phyloP scores from a whole-genome alignment of 768 basidiomycete genomes.

The Termitomyces sp. region DNA sequence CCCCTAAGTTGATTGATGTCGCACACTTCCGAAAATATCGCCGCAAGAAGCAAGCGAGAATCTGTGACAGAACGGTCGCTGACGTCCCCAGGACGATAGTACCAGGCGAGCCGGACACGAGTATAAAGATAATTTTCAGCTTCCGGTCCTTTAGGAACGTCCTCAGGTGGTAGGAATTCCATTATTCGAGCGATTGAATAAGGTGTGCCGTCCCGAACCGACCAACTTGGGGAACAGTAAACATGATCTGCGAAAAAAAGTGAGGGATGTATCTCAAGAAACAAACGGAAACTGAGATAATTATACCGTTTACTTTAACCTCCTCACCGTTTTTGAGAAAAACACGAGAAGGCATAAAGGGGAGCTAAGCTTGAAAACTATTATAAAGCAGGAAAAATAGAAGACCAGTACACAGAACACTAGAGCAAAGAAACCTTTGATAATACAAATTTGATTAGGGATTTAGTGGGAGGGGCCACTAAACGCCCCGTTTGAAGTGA shows the following conservation, averaged over 20 bases:
- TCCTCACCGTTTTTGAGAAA: conserved; percentile 80
- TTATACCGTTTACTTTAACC: conserved; percentile 83
- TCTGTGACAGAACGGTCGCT: conserved; percentile 89
- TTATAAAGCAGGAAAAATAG: conserved; percentile 30
- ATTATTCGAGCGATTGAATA: conserved; percentile 96
- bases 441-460: conserved; percentile 18
- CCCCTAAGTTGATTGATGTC: conserved; percentile 92
- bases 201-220: conserved; percentile 88
- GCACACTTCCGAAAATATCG: conserved; percentile 95
- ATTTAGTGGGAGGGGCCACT: conserved; percentile 18
- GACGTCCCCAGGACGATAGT: conserved; percentile 95
- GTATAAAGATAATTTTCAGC: conserved; percentile 68
- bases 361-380: conserved; percentile 30
- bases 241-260: conserved; percentile 79
- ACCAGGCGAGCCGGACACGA: conserved; percentile 91
- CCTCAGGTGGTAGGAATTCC: conserved; percentile 87
- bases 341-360: conserved; percentile 44
- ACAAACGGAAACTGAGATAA: conserved; percentile 19
- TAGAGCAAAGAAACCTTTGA: conserved; percentile 20
- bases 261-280: conserved; percentile 16
- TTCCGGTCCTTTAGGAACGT: conserved; percentile 61
- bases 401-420: conserved; percentile 19
- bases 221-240: conserved; percentile 93
- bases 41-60: conserved; percentile 87
- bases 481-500: conserved; percentile 27